These are phyloP conservation scores for Isatis tinctoria DNA, from an alignment of 345 rosid genomes.

Conservation along the genomic window DNA sequence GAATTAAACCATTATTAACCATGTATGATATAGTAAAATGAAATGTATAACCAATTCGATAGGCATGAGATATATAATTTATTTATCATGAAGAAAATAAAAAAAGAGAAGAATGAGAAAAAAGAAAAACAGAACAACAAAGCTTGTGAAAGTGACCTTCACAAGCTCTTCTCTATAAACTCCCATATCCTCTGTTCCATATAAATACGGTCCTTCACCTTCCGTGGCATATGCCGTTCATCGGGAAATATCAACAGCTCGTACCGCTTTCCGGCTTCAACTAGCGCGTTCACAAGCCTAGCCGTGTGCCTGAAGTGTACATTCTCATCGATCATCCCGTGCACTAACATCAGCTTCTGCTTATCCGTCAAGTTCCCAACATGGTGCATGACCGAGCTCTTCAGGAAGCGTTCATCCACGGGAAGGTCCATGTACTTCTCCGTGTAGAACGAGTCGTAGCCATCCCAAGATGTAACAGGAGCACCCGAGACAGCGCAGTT, in stretches of 20 bases:
- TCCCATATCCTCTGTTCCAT: conserved; percentile 98
- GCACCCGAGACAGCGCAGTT: conserved; percentile 78
- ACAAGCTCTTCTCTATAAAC: conserved; percentile 68
- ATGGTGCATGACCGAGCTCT: conserved; percentile 75
- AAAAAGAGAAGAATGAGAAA: neutral
- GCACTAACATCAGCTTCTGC: conserved; percentile 59
- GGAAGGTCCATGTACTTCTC: conserved; percentile 98
- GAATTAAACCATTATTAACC: neutral
- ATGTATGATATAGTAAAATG: neutral
- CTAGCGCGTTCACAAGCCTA: conserved; percentile 79
- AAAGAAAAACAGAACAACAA: neutral
- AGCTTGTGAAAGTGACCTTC: conserved; percentile 5
- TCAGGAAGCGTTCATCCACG: conserved; percentile 35
- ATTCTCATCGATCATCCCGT: conserved; percentile 95
- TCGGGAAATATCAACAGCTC: conserved; percentile 84
- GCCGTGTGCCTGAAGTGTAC: conserved; percentile 95
- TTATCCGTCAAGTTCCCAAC: conserved; percentile 55
- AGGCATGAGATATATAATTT: neutral
- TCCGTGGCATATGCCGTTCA: conserved; percentile 84
- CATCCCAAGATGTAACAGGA: conserved; percentile 97
- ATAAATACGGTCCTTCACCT: conserved; percentile 56
- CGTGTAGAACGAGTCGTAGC: conserved; percentile 83
- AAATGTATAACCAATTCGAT: neutral
- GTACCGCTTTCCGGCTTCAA: conserved; percentile 61
- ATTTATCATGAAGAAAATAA: neutral